Base-by-base conservation (phyloP, 2,329 filamentous ascomycete species). In the Colletotrichum lentis region DNA sequence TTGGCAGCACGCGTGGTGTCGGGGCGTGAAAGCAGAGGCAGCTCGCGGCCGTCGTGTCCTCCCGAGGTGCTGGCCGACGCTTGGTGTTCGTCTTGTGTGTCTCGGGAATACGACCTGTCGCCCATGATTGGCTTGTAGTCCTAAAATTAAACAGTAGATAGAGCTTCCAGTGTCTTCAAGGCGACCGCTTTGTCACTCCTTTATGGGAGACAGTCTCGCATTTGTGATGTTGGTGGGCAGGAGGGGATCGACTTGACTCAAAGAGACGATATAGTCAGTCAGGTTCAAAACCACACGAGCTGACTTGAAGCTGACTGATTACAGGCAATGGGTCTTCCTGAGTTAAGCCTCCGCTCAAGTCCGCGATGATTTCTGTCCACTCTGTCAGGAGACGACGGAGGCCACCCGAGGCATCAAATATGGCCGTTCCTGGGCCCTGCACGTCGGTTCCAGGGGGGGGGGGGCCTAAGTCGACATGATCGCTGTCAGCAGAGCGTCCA, bases 361-460 rank as follows among this genome's bases (percentile, higher is more conserved):
- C 43, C n/a, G 24, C 16, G n/a, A 58, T 22, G 12, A 0, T 12
- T 31, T 7, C 39, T 37, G 43, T n/a, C 2, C 7, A 58, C 5
- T 16, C 27, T 12, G 18, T 18, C 43, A 14, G 18, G 12, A 14
- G 31, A 18, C 18, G 56, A 49, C 27, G 56, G 56, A 39, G 22
- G 10, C 35, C 56, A 12, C 43, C 22, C 3, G 27, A 27, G 27
- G 18, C 31, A 31, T 18, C 43, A 37, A 39, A n/a, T 16, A 59
- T 2, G 43, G 37, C n/a, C 20, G 31, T n/a, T 37, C 47, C 60
- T 64, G 58, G 46, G 60, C 60, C 53, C 60, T 67, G 46, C 46
- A 57, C 16, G 10, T 46, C 53, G 60, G 43, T 49, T 47, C 50
- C 56, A 49, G 56, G 37, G 24, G 24, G 24, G 24, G 24, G 24